Conservation (phyloP, 805 yeast genomes). For the Tetrapisispora fleetii region DNA sequence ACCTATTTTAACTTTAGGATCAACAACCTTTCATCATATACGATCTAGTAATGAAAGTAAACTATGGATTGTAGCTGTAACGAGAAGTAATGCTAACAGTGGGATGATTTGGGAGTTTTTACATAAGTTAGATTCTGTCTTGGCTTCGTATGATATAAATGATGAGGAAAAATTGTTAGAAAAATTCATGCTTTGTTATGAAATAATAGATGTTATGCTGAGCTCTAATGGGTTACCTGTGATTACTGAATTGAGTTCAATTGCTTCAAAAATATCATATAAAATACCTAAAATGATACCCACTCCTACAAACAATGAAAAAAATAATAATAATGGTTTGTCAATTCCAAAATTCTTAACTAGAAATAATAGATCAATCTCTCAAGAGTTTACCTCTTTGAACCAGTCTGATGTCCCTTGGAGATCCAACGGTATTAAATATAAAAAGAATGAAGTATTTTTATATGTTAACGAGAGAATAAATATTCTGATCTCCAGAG, state of each 20-base stretch:
- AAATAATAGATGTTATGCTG: constrained; percentile 62
- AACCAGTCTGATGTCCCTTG: constrained; percentile 43
- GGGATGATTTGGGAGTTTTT: constrained; percentile 71
- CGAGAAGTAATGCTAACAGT: constrained; percentile 82
- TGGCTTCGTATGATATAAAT: constrained; percentile 33
- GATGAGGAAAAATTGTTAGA: constrained; percentile 45
- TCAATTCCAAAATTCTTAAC: constrained; percentile 16
- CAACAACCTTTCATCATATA: constrained; percentile 81
- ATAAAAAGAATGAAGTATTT: constrained; percentile 72
- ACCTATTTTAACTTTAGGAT: constrained; percentile 77
- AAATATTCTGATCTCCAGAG: constrained; percentile 55
- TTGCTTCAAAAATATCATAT: constrained; percentile 17
- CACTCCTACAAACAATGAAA: not conserved
- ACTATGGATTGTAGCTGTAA: constrained; percentile 80
- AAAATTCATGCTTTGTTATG: constrained; percentile 63
- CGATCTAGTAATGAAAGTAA: constrained; percentile 38
- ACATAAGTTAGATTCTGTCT: constrained; percentile 46
- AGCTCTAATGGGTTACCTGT: constrained; percentile 21
- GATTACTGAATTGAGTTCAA: constrained; percentile 20
- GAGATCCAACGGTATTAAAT: constrained; percentile 62
- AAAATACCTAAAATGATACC: constrained; percentile 11
- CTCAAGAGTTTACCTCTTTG: constrained; percentile 14
- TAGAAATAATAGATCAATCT: constrained; percentile 8
- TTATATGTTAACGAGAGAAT: constrained; percentile 69
- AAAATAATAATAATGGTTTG: not conserved